Evolutionary conservation across 768 basidiomycete species (phyloP), one percentile per base, ranked within the genome.

Genomic region (Rickenella mellea): DNA sequence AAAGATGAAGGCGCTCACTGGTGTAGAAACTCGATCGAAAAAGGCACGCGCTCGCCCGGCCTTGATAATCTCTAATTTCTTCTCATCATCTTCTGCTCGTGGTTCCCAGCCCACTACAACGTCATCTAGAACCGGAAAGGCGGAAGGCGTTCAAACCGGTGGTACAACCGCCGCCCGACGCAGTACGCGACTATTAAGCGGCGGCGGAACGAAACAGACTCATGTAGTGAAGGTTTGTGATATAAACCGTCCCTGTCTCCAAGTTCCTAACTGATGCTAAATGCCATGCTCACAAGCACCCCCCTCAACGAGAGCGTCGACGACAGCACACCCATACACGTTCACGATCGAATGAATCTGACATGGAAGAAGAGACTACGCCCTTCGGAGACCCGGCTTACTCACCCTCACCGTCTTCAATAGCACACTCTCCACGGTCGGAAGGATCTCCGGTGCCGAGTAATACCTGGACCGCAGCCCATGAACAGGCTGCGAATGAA

Each of bases 41-140:
- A 87, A 88, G 84, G 85, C 80, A 84, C 78, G 83, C 80, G 78
- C 77, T 73, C 82, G 80, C 78, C 80, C 79, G 80, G 81, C 78
- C 73, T 73, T 83, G 74, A 79, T 75, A 69, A 76, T 82, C 80
- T 72, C 78, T 83, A 83, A 83, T 69, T 71, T 82, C 71, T 82
- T 83, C 83, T 85, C 82, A 83, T 83, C 32, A 24, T 32, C 79
- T 67, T 75, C 76, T 65, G 73, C 74, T 78, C 80, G 78, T 75
- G 73, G 73, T 76, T 76, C 76, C 65, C 81, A 84, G 80, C 71
- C 76, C 59, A 48, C 58, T 56, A 68, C 74, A 61, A 71, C 74
- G 63, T 71, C 78, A 58, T 71, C 80, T 63, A 77, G 74, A 69
- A 67, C 68, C 53, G 69, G 68, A 46, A 82, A 78, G 62, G 70